Conservation (phyloP, 148 eudicot genomes). For the Heliosperma pusillum region DNA sequence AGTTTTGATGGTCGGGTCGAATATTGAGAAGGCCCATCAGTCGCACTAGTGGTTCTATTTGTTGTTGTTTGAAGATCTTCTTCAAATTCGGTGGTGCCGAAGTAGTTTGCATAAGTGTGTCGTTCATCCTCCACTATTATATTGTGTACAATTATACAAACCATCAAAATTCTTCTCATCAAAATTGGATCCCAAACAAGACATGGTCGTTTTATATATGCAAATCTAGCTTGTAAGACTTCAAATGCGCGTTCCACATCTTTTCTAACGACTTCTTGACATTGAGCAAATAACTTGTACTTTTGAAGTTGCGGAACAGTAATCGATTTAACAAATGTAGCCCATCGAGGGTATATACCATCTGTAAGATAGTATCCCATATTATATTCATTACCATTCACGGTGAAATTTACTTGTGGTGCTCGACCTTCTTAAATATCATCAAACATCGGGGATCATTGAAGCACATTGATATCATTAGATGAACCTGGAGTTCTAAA, state of each 20-base stretch:
- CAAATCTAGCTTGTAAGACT: constrained; percentile 10
- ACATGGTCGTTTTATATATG: background rate
- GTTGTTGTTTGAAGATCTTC: background rate
- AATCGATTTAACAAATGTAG: constrained; percentile 8
- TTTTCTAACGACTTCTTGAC: background rate
- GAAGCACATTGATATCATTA: constrained; percentile 1
- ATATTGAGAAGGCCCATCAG: background rate
- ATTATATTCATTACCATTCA: too few relatives aligned
- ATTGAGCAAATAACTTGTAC: background rate
- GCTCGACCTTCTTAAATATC: constrained; percentile 4
- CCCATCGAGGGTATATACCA: too few relatives aligned
- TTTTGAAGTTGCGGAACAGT: background rate
- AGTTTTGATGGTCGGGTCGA: background rate
- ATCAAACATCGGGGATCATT: background rate
- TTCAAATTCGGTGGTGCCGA: background rate
- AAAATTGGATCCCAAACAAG: background rate
- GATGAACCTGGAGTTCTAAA: constrained; percentile 1
- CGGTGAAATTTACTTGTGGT: background rate
- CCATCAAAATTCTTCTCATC: background rate
- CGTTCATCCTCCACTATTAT: background rate
- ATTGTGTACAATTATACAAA: background rate
- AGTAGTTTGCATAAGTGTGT: background rate
- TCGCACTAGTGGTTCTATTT: background rate
- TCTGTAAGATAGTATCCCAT: too few relatives aligned
- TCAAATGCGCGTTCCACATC: constrained; percentile 16